Evolutionary conservation across 2,329 filamentous ascomycete genomes (phyloP), one percentile per base, ranked within the genome.

Genomic region (Uncinocarpus reesii): DNA sequence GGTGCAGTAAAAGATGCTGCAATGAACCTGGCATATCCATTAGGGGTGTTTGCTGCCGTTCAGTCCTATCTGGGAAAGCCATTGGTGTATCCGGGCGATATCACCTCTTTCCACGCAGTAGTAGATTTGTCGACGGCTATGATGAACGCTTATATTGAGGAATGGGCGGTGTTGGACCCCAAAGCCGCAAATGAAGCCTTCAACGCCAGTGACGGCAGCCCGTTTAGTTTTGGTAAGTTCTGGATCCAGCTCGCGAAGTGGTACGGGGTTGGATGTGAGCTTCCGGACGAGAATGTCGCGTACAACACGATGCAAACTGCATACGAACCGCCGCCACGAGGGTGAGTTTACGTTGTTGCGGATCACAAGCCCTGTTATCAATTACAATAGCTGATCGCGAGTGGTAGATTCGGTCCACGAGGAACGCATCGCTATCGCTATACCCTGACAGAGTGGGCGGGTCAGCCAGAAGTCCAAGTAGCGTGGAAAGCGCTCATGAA

Each of bases 401-500:
- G 35, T 51, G 42, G 18, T 34, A 55, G 71, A 3, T 76, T 70
- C 46, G 72, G 73, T 0, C 69, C 72, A 0, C 62, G 65, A 5
- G 60, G 55, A 4, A 65, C 59, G 4, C 58, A 67, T 8, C 64
- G 66, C 0, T 63, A 62, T 11, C 61, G 60, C 0, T 74, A 71
- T 52, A 67, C 60, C 1, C 56, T 77, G 0, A 59, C 63, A 0
- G 61, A 69, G 15, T 77, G 74, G 74, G 70, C 72, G 0, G 60
- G 65, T 45, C 57, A 65, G 36, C 56, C 62, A 0, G 66, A 69
- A 28, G 71, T 75, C 3, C 58, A 66, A 35, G 54, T 65, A 16
- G 67, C 70, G 1, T 76, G 73, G 73, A 59, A 61, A 32, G 65
- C 70, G 50, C 58, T 77, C 4, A 65, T 66, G 31, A 52, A 62